Base-by-base conservation (phyloP, 2,329 filamentous ascomycete species). In the Bertia moriformis region DNA sequence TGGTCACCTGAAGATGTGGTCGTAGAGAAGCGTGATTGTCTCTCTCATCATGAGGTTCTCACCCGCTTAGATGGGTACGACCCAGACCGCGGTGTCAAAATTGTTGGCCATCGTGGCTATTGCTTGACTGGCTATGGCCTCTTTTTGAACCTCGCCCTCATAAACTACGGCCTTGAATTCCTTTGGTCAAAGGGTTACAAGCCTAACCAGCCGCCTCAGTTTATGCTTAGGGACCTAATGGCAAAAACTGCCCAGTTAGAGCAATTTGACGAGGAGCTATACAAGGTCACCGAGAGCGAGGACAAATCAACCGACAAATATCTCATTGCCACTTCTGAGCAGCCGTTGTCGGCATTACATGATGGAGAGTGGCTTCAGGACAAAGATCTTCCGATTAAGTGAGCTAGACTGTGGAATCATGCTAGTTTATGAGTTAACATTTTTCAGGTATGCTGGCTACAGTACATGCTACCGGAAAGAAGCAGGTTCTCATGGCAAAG, bases 221-320 rank as follows among this genome's bases (percentile, higher is more conserved):
- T 98, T 67, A 94, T 96, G 84, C 73, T 89, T 45, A 83, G 84
- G 59, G 84, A 93, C 38, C 81, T 86, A 58, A 98, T 98, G 91
- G 88, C 83, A 43, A 96, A 96, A 69, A 98, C 91, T 0, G 91
- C 91, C 2, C 91, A 98, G 62, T 76, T 98, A 18, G 87, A 91
- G 49, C 84, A 95, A 53, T 98, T 98, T 53, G 91, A 98, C 54
- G 91, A 96, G 58, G 89, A 96, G 60, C 67, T 98, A 39, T 98
- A 98, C 71, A 96, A 96, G 65, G 89, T 98, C 18, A 78, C 89
- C 48, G 82, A 83, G 56, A 83, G 85, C 42, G 86, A 93, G 50
- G 77, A 85, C 46, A 75, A 85, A 50, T 35, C 32, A 12, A 85
- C 83, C 38, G 91, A 96, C 63, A 95, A 95, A 65, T 79, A 80